phyloP scores from a whole-genome alignment of 2,329 filamentous ascomycete genomes.

The Fusarium fracticaudum region DNA sequence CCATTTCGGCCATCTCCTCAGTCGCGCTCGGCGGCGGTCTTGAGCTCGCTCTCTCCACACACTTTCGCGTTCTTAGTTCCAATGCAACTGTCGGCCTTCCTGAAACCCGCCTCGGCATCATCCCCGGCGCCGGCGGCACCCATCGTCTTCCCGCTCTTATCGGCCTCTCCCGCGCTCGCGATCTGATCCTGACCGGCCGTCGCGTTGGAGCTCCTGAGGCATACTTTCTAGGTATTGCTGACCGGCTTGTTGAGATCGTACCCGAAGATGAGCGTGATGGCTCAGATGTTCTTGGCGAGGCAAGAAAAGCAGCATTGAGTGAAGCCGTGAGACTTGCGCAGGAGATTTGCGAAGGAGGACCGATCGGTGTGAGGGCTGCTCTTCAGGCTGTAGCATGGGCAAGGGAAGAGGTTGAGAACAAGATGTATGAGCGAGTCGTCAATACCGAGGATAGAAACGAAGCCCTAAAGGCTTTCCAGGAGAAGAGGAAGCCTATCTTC shows the following conservation, averaged over 20 bases:
- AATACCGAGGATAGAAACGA: slow-evolving; percentile 87
- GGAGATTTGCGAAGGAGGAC: slow-evolving; percentile 90
- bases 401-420: slow-evolving; percentile 81
- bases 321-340: slow-evolving; percentile 81
- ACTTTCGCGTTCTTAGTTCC: slow-evolving; percentile 87
- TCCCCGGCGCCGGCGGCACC: slow-evolving; percentile 93
- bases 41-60: slow-evolving; percentile 88
- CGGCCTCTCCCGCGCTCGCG: slow-evolving; percentile 82
- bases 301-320: slow-evolving; percentile 74
- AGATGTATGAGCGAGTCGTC: slow-evolving; percentile 85
- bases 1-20: slow-evolving; percentile 87
- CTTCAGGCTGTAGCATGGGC: slow-evolving; percentile 80
- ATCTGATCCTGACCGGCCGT: slow-evolving; percentile 91
- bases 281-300: slow-evolving; percentile 61
- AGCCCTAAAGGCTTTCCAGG: slow-evolving; percentile 83
- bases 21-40: slow-evolving; percentile 91
- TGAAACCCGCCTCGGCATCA: slow-evolving; percentile 91
- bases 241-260: slow-evolving; percentile 85
- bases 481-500: slow-evolving; percentile 69
- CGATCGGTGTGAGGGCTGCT: slow-evolving; percentile 81
- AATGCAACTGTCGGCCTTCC: slow-evolving; percentile 84
- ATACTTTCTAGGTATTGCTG: slow-evolving; percentile 89
- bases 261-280: slow-evolving; percentile 61
- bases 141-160: slow-evolving; percentile 86
- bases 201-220: slow-evolving; percentile 84